Conservation (phyloP, 192 early-diverging fungal genomes). For the Podila clonocystis region DNA sequence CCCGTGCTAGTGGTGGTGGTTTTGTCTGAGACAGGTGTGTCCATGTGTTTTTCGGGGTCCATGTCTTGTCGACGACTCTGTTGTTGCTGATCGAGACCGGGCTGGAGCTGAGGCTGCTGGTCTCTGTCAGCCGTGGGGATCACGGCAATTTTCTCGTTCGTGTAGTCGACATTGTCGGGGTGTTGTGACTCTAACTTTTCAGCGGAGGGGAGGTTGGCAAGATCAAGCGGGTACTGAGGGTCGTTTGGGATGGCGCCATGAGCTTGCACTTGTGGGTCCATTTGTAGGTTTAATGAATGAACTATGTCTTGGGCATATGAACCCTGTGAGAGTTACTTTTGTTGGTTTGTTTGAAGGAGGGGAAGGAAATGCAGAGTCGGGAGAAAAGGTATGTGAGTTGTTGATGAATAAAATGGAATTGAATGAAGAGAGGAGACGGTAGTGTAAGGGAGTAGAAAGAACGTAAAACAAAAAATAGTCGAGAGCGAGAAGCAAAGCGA, state of each 20-base stretch:
- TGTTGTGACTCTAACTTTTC: not conserved
- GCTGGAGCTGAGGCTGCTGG: conserved; percentile 14
- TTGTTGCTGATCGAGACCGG: conserved; percentile 7
- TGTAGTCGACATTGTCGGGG: not conserved
- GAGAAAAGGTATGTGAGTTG: not conserved
- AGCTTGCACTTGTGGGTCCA: not conserved
- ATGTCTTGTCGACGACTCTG: not conserved
- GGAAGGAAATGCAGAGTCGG: not conserved
- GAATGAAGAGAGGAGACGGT: not conserved
- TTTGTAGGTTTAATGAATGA: too few species aligned
- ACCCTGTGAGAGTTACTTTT: too few species aligned
- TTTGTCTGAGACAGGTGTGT: not conserved
- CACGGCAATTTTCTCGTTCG: conserved; percentile 10
- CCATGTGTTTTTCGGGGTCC: not conserved
- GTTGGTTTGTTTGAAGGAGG: not conserved
- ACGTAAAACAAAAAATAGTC: not conserved
- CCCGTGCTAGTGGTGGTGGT: not conserved
- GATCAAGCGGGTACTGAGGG: conserved; percentile 8
- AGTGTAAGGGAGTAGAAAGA: not conserved
- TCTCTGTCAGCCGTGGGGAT: conserved; percentile 2
- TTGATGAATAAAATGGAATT: not conserved
- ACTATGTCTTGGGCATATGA: too few species aligned
- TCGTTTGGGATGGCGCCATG: conserved; percentile 12
- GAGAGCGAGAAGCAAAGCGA: not conserved
- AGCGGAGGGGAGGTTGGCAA: conserved; percentile 10